Evolutionary conservation across 2,329 filamentous ascomycete species (phyloP).

Genomic region (Exserohilum rostratum): DNA sequence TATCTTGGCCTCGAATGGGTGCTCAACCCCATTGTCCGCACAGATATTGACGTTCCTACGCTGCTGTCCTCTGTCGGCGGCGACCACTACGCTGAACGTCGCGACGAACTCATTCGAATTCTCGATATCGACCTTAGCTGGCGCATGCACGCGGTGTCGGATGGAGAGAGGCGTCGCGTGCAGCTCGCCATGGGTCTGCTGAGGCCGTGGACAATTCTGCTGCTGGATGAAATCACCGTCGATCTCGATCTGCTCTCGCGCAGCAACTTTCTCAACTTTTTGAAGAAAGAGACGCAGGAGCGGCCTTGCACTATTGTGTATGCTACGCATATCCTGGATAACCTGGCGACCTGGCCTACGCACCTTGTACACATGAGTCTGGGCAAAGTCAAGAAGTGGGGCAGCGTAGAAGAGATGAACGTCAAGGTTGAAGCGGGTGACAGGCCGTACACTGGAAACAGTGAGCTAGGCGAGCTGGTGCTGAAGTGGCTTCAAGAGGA

Average conservation of each 20-base stretch:
- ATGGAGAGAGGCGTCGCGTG: slow-evolving; percentile 88
- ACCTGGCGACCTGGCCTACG: slow-evolving; percentile 91
- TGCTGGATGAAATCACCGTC: slow-evolving; percentile 96
- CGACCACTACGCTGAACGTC: slow-evolving; percentile 76
- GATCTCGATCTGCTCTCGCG: slow-evolving; percentile 89
- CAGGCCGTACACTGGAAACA: slow-evolving; percentile 68
- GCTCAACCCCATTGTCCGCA: slow-evolving; percentile 92
- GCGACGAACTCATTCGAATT: slow-evolving; percentile 85
- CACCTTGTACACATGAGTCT: slow-evolving; percentile 96
- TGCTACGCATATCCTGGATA: slow-evolving; percentile 96
- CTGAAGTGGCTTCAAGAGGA: slow-evolving; percentile 86
- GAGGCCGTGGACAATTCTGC: slow-evolving; percentile 85
- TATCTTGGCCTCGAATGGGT: slow-evolving; percentile 99
- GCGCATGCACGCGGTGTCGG: slow-evolving; percentile 95
- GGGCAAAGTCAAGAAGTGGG: slow-evolving; percentile 87
- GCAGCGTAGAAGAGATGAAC: slow-evolving; percentile 67
- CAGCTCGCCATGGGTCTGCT: slow-evolving; percentile 96
- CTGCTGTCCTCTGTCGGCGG: slow-evolving; percentile 86
- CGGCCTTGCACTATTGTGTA: slow-evolving; percentile 92
- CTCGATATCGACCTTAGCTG: slow-evolving; percentile 90
- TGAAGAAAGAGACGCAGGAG: slow-evolving; percentile 83
- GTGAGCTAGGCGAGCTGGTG: slow-evolving; percentile 83
- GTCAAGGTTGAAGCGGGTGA: slow-evolving; percentile 53
- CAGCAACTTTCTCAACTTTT: slow-evolving; percentile 81
- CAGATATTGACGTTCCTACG: slow-evolving; percentile 88